Conservation (phyloP, 2,329 filamentous ascomycete species). For the Aspergillus cejpii region DNA sequence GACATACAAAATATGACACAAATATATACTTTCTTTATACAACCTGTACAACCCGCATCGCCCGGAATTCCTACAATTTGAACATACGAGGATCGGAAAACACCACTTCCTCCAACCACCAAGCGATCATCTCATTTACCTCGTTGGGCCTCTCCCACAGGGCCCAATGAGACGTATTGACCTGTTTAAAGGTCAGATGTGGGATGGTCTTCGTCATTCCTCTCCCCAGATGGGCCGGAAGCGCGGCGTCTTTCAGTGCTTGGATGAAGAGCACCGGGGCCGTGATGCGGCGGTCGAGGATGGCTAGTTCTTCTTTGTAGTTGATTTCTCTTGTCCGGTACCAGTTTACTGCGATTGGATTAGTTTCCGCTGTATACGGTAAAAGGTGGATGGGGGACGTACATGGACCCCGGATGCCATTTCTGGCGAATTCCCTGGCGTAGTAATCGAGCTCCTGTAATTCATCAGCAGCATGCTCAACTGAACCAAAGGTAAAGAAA, state of each 20-base stretch:
- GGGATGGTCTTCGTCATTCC: conserved; percentile 65
- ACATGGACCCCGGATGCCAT: conserved; percentile 68
- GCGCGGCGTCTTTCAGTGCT: conserved; percentile 62
- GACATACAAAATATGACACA: neutral
- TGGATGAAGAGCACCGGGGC: conserved; percentile 68
- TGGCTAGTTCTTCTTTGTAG: conserved; percentile 61
- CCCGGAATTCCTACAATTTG: conserved; percentile 3
- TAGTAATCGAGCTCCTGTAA: conserved; percentile 66
- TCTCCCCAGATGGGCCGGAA: conserved; percentile 63
- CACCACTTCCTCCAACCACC: conserved; percentile 59
- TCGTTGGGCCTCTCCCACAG: conserved; percentile 64
- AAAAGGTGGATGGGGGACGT: conserved; percentile 24
- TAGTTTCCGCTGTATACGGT: neutral
- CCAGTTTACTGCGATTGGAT: conserved; percentile 59
- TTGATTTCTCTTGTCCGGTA: conserved; percentile 71
- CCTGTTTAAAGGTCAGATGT: conserved; percentile 58
- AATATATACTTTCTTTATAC: neutral
- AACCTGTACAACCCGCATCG: neutral
- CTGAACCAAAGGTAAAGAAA: neutral
- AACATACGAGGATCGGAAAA: conserved; percentile 30
- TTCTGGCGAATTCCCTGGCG: conserved; percentile 60
- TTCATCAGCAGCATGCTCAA: conserved; percentile 5
- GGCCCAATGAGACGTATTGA: conserved; percentile 74
- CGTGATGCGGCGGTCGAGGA: conserved; percentile 42
- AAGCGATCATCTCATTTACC: conserved; percentile 61